Base-by-base conservation (phyloP, 768 basidiomycete species). In the Xerocomellus dryophilus region DNA sequence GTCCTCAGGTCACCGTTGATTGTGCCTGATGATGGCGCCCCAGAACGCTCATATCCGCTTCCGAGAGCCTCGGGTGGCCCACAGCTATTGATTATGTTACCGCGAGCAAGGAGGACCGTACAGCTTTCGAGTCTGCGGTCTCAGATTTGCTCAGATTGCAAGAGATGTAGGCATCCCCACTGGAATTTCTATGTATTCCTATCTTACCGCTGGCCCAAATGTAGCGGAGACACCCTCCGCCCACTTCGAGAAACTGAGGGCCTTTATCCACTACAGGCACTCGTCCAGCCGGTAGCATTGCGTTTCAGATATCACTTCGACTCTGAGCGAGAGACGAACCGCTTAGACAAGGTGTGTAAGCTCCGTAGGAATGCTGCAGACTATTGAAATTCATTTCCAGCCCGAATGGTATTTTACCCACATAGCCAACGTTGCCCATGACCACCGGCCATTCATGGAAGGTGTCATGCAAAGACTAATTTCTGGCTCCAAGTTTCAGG, bases 351-450 rank as follows among this genome's bases (percentile, higher is more conserved):
- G 83, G 94, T 90, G 47, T 49, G 51, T 40, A 40, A 38, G 9
- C 14, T 31, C 7, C 38, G 18, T 40, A 25, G n/a, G 40, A 46
- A 36, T 23, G 7, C 7, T 38, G 5, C 50, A 32, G 29, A 47
- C 32, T 7, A 43, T 20, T 52, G n/a, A 47, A 15, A 21, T 15
- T 21, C 38, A 25, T 58, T 50, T 44, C 21, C 64, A 96, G 93
- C 96, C 97, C 1, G 97, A 98, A 69, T 98, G 95, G 92, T 98
- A 92, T 64, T 90, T 98, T 66, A 87, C 93, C 3, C 91, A 98
- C 67, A 76, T 98, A 21, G 78, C 91, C 44, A 95, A 98, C 66
- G 81, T 88, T 53, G 80, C 83, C 12, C 91, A 93, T 61, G 90
- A 96, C 52, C 94, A 98, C 56, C 78, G 82, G 23, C 70, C 77